These are phyloP conservation scores for Trichosanthes truncata DNA, from an alignment of 306 rosid genomes.

Conservation along the genomic window DNA sequence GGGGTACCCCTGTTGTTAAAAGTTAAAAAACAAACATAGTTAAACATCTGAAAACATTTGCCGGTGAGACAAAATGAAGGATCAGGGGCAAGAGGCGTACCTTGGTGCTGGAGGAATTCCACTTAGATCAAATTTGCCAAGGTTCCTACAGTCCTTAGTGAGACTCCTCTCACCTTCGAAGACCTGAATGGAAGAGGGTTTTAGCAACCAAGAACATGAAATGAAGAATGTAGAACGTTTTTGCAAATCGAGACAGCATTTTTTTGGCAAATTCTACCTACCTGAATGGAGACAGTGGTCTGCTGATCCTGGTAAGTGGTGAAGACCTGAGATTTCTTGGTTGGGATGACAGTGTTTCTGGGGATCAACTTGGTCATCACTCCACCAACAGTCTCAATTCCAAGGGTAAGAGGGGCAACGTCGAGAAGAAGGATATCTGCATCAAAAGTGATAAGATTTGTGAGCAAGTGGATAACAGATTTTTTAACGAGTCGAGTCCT, in stretches of 20 bases:
- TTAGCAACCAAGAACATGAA: neutral
- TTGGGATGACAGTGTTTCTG: slow-evolving; percentile 93
- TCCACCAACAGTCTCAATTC: slow-evolving; percentile 99
- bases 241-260: neutral
- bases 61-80: too few species aligned
- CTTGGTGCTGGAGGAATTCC: slow-evolving; percentile 99
- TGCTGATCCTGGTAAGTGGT: slow-evolving; percentile 99
- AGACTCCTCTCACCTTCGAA: slow-evolving; percentile 99
- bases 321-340: slow-evolving; percentile 98
- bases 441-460: neutral
- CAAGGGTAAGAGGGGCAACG: slow-evolving; percentile 97
- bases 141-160: slow-evolving; percentile 94
- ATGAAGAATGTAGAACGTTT: neutral
- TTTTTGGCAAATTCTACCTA: slow-evolving; percentile 25
- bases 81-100: slow-evolving; percentile 24
- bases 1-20: slow-evolving; percentile 90
- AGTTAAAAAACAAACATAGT: neutral
- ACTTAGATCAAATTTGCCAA: slow-evolving; percentile 78
- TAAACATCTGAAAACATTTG: neutral
- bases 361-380: slow-evolving; percentile 99
- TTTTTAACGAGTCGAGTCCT: neutral
- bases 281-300: slow-evolving; percentile 98
- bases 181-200: slow-evolving; percentile 33
- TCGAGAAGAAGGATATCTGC: slow-evolving; percentile 96
- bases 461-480: neutral